Percentiles rank a stretch among this genome's conserved stretches.
Evolutionary conservation across 2,329 filamentous ascomycete species (phyloP).

Genomic region (Calonectria fujianensis): DNA sequence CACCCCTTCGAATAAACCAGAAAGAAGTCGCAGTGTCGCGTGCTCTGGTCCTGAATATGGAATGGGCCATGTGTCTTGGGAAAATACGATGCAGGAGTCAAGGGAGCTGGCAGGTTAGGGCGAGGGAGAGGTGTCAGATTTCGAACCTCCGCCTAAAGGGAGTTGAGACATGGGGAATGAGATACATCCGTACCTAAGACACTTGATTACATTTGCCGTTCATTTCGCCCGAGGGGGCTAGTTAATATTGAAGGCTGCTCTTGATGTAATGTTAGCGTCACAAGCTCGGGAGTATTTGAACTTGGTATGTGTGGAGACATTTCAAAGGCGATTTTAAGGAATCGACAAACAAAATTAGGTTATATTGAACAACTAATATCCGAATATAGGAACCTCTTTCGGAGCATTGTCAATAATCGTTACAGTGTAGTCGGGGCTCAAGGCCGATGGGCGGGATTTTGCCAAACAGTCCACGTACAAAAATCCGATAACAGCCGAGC

Average conservation of each 20-base stretch:
- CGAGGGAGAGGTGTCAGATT: neutral
- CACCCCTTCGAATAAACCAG: neutral
- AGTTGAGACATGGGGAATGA: constrained; percentile 3
- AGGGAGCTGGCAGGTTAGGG: neutral
- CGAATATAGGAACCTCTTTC: too few relatives aligned
- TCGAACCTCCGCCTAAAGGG: neutral
- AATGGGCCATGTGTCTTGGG: neutral
- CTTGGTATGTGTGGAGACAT: neutral
- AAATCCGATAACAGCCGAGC: too few relatives aligned
- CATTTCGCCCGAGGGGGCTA: too few relatives aligned
- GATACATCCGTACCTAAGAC: neutral
- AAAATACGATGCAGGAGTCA: neutral
- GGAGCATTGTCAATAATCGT: too few relatives aligned
- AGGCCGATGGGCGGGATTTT: neutral
- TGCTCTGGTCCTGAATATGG: neutral
- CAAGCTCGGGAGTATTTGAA: neutral
- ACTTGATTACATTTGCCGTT: neutral
- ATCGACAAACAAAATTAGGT: neutral
- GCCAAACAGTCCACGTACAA: neutral
- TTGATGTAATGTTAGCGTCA: neutral
- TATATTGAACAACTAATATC: too few relatives aligned
- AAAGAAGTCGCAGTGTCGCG: neutral
- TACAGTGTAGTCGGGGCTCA: neutral
- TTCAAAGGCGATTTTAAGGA: neutral
- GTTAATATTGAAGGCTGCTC: neutral